Percentiles rank a stretch among this genome's conserved stretches.
These are phyloP conservation scores for Protea cynaroides DNA, from an alignment of 164 flowering plant genomes.

Conservation along the genomic window DNA sequence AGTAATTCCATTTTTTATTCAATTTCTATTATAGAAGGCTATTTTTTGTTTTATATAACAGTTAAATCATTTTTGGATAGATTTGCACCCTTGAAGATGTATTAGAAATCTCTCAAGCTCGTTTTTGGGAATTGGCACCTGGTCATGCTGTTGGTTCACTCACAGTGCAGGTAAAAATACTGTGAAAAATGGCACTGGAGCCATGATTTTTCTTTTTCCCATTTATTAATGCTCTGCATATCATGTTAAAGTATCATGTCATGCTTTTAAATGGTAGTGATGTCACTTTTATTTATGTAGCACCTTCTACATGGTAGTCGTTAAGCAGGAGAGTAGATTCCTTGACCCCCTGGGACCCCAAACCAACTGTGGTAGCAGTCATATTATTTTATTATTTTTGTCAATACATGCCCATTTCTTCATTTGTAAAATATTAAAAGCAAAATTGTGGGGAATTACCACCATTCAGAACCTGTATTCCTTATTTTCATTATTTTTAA, in stretches of 20 bases:
- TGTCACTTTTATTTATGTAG: not conserved
- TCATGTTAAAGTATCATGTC: not conserved
- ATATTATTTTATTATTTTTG: no score
- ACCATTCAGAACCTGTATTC: no score
- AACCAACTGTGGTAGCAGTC: no score
- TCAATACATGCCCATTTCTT: no score
- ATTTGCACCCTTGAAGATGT: slow-evolving; percentile 69
- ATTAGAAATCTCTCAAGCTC: slow-evolving; percentile 65
- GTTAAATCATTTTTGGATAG: slow-evolving; percentile 24
- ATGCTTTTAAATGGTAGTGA: not conserved
- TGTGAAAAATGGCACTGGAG: no score
- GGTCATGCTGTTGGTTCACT: slow-evolving; percentile 82
- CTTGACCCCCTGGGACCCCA: no score
- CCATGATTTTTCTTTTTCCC: not conserved
- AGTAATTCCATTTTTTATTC: slow-evolving; percentile 26
- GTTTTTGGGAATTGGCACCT: slow-evolving; percentile 96
- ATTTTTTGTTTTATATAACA: not conserved
- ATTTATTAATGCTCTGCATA: no score
- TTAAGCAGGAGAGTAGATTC: no score
- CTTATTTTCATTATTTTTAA: no score
- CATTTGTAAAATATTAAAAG: no score
- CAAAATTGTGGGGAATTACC: no score
- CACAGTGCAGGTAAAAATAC: slow-evolving; percentile 50
- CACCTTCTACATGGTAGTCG: no score
- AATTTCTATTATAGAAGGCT: not conserved